Evolutionary conservation across 768 basidiomycete species (phyloP).

Genomic region (Auriculariales sp.): DNA sequence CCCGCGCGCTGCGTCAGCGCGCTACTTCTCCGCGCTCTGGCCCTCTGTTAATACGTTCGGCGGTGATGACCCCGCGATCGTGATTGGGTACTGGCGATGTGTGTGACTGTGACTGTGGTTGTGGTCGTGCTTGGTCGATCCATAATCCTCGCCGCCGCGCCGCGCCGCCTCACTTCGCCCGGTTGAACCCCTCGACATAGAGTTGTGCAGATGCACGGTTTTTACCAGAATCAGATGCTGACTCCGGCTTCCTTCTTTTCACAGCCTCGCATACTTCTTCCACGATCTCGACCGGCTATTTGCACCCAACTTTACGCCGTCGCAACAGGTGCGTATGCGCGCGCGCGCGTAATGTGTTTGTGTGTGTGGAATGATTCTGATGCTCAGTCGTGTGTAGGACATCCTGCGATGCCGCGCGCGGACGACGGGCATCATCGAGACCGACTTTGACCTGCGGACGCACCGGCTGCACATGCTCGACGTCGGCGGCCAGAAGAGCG

Average conservation of each 20-base stretch:
- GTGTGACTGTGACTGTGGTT: too few relatives aligned
- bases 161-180: too few relatives aligned
- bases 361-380: not conserved
- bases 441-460: conserved; percentile 61
- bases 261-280: conserved; percentile 64
- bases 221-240: too few relatives aligned
- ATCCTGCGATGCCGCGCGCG: conserved; percentile 76
- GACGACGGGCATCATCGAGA: conserved; percentile 86
- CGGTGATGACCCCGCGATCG: too few relatives aligned
- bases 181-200: too few relatives aligned
- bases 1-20: too few relatives aligned
- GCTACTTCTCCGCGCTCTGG: too few relatives aligned
- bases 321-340: conserved; percentile 33
- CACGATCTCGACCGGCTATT: conserved; percentile 69
- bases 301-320: conserved; percentile 52
- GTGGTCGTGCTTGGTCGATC: too few relatives aligned
- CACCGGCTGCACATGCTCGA: conserved; percentile 90
- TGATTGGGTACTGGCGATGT: too few relatives aligned
- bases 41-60: too few relatives aligned
- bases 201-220: too few relatives aligned
- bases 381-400: conserved; percentile 24
- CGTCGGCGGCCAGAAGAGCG: conserved; percentile 82
- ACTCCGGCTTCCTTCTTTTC: not conserved
- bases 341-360: not conserved
- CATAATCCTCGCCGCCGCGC: too few relatives aligned